Evolutionary conservation across 2,329 filamentous ascomycete species (phyloP), one percentile per base, ranked within the genome.

Genomic region (Cladorrhinum sp.): DNA sequence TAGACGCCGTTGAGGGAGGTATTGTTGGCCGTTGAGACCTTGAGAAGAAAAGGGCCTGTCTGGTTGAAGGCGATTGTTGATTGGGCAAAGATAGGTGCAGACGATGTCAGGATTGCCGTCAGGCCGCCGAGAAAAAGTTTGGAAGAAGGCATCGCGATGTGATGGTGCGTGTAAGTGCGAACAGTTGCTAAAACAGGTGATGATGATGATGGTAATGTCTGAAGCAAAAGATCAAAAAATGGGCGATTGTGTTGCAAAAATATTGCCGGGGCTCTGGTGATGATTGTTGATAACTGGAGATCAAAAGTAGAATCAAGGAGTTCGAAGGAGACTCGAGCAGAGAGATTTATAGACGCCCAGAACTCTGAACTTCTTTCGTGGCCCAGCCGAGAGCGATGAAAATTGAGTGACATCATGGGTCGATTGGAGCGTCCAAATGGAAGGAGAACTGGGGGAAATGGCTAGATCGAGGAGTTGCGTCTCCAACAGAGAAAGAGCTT

Each of bases 131-230:
- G 42, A 39, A 36, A n/a, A 28, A 57, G 23, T 57, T 49, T 57
- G 54, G 39, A 57, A 18, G 42, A 57, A 30, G 42, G 21, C 54
- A 57, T 57, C 23, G 54, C 49, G 54, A 2, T 57, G 53, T 57
- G 26, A 30, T 46, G 16, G 23, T 57, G 54, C n/a, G 42, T 26
- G 6, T 46, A 57, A 21, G 18, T 46, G 54, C 39, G 42, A 46
- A 46, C 14, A 46, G 10, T 46, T 46, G 42, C 18, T 20, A 42
- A 46, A 46, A 46, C 42, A 57, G 18, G n/a, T n/a, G n/a, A 24
- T 55, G 53, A 55, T 55, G 53, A 55, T 55, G 39, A 18, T 57
- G 54, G 26, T 57, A 57, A 30, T 39, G 39, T 21, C 54, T 48
- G 16, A 30, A 30, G 21, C 39, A 57, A 57, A 57, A 39, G 39